These are phyloP conservation scores for Kazachstania sp. DNA, from an alignment of 1,139 yeast genomes.

Conservation along the genomic window DNA sequence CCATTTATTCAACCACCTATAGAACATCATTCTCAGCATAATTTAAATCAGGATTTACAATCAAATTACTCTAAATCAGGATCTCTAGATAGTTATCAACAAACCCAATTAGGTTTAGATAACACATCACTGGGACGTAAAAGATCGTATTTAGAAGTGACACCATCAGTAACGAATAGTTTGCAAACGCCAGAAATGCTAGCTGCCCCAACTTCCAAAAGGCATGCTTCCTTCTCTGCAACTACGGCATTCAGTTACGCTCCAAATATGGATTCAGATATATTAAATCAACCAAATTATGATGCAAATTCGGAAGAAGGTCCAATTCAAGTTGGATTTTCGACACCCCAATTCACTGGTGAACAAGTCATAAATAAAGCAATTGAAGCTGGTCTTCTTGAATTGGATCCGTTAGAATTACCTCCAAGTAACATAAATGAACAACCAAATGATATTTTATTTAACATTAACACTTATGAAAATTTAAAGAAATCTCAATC, in stretches of 20 bases:
- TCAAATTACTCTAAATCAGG: too few relatives aligned
- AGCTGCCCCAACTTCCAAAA: constrained; percentile 6
- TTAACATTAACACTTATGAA: background rate
- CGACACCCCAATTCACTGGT: constrained; percentile 63
- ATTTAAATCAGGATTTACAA: background rate
- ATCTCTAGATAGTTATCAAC: too few relatives aligned
- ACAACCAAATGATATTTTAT: background rate
- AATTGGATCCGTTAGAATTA: constrained; percentile 34
- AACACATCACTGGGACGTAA: too few relatives aligned
- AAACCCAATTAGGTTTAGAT: too few relatives aligned
- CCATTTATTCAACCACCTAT: background rate
- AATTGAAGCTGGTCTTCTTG: constrained; percentile 32
- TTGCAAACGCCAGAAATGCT: too few relatives aligned
- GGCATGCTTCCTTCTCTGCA: constrained; percentile 81
- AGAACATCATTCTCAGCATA: background rate
- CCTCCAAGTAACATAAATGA: constrained; percentile 18
- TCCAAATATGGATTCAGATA: background rate
- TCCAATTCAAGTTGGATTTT: constrained; percentile 61
- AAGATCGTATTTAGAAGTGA: too few relatives aligned
- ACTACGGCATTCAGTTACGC: constrained; percentile 61
- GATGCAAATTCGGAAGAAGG: constrained; percentile 7
- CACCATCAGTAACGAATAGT: too few relatives aligned
- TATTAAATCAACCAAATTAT: background rate
- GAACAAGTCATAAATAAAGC: constrained; percentile 33
- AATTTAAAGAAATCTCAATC: background rate